phyloP scores from a whole-genome alignment of 495 filamentous ascomycete species.

The Sordaria brevicollis region DNA sequence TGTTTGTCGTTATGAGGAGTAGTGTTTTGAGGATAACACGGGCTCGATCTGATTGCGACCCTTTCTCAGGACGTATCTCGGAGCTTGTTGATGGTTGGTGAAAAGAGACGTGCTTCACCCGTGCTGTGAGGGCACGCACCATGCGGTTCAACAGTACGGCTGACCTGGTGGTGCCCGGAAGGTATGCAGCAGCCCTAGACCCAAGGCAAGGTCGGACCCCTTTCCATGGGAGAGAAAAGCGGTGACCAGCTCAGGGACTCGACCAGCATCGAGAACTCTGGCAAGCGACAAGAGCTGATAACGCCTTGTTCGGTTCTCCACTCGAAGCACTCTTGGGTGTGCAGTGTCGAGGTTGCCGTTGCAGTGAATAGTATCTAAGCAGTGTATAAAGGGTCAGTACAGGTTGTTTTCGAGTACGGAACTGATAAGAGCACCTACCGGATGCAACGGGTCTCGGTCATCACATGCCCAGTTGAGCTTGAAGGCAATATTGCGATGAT shows the following conservation, averaged over 20 bases:
- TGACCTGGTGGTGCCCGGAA: not conserved
- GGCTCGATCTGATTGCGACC: not conserved
- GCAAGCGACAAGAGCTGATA: not conserved
- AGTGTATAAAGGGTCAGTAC: not conserved
- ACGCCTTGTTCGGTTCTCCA: not conserved
- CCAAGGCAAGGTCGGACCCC: conserved; percentile 8
- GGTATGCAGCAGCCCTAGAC: not conserved
- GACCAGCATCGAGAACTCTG: not conserved
- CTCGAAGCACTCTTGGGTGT: not conserved
- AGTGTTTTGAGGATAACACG: not conserved
- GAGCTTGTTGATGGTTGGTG: not conserved
- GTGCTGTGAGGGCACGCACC: not conserved
- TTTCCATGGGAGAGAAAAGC: conserved; percentile 1
- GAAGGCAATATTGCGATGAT: conserved; percentile 4
- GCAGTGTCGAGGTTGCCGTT: not conserved
- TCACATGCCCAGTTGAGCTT: conserved; percentile 18
- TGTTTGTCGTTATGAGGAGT: not conserved
- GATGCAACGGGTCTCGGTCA: conserved; percentile 14
- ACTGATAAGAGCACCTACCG: conserved; percentile 7
- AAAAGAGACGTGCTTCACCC: not conserved
- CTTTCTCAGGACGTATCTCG: not conserved
- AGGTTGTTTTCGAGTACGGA: not conserved
- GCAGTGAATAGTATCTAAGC: not conserved
- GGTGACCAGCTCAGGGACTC: conserved; percentile 1
- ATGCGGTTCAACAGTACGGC: not conserved